Conservation (phyloP, 2,329 filamentous ascomycete genomes). For the Seiridium cupressi region DNA sequence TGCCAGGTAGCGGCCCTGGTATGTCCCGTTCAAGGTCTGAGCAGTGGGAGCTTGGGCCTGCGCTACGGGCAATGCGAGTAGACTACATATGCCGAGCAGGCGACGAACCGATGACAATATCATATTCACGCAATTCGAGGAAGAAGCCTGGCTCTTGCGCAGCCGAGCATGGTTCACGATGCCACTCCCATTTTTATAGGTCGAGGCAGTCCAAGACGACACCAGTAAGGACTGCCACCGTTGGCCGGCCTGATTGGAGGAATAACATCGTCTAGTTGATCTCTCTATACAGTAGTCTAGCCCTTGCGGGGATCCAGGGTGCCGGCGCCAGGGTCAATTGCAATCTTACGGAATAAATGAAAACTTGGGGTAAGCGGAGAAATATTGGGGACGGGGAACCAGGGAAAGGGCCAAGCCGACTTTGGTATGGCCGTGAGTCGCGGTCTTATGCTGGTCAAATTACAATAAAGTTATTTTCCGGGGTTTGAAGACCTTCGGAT, state of each 20-base stretch:
- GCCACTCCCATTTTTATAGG: not conserved
- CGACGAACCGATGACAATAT: not conserved
- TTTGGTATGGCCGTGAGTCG: not conserved
- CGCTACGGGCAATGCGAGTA: not conserved
- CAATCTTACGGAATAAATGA: not conserved
- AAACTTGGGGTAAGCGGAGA: constrained; percentile 1
- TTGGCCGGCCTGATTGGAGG: constrained; percentile 2
- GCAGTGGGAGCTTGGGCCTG: constrained; percentile 11
- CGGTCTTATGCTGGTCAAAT: too few species aligned
- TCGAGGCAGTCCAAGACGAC: not conserved
- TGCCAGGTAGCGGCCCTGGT: constrained; percentile 29
- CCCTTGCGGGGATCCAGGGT: not conserved
- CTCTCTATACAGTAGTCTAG: not conserved
- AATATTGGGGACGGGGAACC: not conserved
- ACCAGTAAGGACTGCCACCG: too few species aligned
- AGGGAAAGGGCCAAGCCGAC: not conserved
- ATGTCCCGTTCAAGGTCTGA: constrained; percentile 30
- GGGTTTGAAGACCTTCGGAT: too few species aligned
- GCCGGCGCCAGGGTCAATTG: not conserved
- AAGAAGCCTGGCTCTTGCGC: too few species aligned
- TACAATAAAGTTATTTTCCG: too few species aligned
- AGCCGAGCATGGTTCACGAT: too few species aligned
- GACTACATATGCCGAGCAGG: not conserved
- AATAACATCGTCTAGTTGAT: not conserved
- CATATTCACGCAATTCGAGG: not conserved